A percentile compares a stretch with the other conserved stretches of the same genome.
Evolutionary conservation across 2,329 filamentous ascomycete genomes (phyloP).

Genomic region (Aspergillus pseudoviridinutans): DNA sequence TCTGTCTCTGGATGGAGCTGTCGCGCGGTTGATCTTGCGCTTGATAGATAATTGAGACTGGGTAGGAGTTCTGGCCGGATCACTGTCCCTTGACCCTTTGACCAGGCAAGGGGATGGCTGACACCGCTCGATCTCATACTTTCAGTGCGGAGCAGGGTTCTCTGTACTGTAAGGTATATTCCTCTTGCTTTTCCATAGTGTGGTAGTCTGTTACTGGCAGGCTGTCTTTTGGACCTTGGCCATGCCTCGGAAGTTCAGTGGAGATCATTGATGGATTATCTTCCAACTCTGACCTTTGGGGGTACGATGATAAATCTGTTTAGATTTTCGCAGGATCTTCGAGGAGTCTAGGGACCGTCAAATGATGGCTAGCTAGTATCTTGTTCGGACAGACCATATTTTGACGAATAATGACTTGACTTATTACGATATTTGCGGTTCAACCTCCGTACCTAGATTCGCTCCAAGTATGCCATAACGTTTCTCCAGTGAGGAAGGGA

Average conservation of each 20-base stretch:
- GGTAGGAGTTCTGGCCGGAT: not conserved
- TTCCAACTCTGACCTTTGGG: not conserved
- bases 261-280: not conserved
- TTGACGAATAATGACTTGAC: not conserved
- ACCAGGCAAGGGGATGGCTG: not conserved
- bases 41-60: not conserved
- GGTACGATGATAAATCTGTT: constrained; percentile 1
- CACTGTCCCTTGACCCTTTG: not conserved
- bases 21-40: not conserved
- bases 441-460: not conserved
- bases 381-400: not conserved
- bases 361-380: constrained; percentile 1
- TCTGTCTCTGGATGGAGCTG: not conserved
- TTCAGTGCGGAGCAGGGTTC: not conserved
- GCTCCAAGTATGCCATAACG: not conserved
- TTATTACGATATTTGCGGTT: not conserved
- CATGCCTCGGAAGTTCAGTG: not conserved
- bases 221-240: not conserved
- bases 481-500: not conserved
- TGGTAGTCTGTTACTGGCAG: not conserved
- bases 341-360: not conserved
- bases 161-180: not conserved
- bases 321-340: constrained; percentile 3
- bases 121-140: not conserved
- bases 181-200: not conserved